A percentile compares a stretch with the other conserved stretches of the same genome.
Evolutionary conservation across 2,329 filamentous ascomycete species (phyloP).

Genomic region (Cordyceps farinosa): DNA sequence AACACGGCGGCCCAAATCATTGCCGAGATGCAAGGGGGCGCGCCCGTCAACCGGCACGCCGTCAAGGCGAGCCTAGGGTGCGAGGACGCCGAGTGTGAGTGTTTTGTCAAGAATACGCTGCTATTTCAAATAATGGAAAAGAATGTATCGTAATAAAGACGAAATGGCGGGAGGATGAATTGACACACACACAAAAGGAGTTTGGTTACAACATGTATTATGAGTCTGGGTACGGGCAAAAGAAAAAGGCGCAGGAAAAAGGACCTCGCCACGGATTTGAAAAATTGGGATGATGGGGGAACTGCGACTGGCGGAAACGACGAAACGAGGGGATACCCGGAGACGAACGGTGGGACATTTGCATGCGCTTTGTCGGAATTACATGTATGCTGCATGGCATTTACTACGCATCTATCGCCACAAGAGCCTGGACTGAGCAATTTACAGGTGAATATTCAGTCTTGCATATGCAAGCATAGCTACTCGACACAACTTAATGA

Average conservation of each 20-base stretch:
- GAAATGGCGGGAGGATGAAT: not conserved
- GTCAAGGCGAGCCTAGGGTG: constrained; percentile 32
- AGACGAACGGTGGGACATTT: not conserved
- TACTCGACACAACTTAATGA: not conserved
- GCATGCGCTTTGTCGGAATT: not conserved
- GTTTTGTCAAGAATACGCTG: constrained; percentile 20
- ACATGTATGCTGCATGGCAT: constrained; percentile 2
- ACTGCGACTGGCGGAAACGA: not conserved
- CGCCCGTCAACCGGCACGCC: constrained; percentile 22
- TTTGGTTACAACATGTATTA: constrained; percentile 13
- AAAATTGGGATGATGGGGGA: not conserved
- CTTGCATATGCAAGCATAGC: not conserved
- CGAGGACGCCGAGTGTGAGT: constrained; percentile 19
- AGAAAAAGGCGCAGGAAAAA: not conserved
- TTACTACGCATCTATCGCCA: not conserved
- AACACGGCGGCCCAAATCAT: constrained; percentile 36
- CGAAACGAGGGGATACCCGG: not conserved
- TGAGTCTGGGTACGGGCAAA: constrained; percentile 9
- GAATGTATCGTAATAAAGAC: not conserved
- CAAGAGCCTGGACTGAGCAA: not conserved
- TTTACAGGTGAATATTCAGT: not conserved
- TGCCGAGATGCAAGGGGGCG: constrained; percentile 37
- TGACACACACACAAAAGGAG: constrained; percentile 2
- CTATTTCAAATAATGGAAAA: constrained; percentile 19
- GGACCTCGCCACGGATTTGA: constrained; percentile 2